phyloP scores from a whole-genome alignment of 345 rosid genomes.

The Populus ilicifolia region DNA sequence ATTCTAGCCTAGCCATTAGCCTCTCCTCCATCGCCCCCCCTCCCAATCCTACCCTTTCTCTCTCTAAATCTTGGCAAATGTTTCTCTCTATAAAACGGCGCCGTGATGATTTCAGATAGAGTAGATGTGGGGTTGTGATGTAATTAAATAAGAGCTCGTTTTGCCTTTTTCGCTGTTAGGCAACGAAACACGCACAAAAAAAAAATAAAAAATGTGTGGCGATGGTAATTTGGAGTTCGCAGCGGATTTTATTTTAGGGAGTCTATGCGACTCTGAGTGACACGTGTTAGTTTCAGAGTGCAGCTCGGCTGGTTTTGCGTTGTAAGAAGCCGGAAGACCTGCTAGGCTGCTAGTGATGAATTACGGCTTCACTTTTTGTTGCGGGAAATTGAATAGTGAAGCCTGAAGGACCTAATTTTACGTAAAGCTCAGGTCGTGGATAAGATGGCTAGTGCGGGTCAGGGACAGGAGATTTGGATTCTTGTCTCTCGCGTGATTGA shows the following conservation, averaged over 20 bases:
- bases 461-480: not conserved
- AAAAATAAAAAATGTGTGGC: not conserved
- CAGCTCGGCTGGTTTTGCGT: slow-evolving; percentile 12
- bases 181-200: slow-evolving; percentile 10
- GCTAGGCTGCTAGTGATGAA: not conserved
- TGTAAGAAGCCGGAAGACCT: not conserved
- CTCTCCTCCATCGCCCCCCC: slow-evolving; percentile 57
- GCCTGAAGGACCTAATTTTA: not conserved
- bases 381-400: too few relatives aligned
- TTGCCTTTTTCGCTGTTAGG: not conserved
- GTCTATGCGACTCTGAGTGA: slow-evolving; percentile 17
- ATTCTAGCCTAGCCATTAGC: slow-evolving; percentile 69
- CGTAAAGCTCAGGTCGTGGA: not conserved
- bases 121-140: slow-evolving; percentile 19
- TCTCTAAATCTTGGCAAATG: too few relatives aligned
- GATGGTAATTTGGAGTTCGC: slow-evolving; percentile 6
- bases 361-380: not conserved
- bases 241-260: slow-evolving; percentile 11
- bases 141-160: not conserved
- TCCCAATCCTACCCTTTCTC: not conserved
- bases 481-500: not conserved
- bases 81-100: not conserved
- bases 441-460: not conserved
- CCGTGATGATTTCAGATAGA: not conserved
- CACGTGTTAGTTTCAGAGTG: slow-evolving; percentile 35